Evolutionary conservation across 2,329 filamentous ascomycete species (phyloP).

Genomic region (Mycosphaerella sp.): DNA sequence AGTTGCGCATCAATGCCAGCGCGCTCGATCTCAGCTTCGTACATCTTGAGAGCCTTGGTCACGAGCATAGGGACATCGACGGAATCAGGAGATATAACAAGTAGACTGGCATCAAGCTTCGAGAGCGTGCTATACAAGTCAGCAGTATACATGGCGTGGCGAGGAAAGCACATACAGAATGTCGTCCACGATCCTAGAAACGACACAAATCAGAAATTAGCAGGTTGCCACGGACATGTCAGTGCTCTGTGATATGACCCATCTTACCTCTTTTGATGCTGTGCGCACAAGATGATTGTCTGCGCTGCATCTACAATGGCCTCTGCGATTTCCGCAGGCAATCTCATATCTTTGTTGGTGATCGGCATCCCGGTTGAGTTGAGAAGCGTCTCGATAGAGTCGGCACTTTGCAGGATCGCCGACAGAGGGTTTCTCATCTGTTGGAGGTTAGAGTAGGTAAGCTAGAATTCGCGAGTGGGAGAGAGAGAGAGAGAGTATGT

Average conservation of each 20-base stretch:
- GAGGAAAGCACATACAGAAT: conserved; percentile 27
- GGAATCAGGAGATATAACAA: conserved; percentile 38
- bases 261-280: conserved; percentile 39
- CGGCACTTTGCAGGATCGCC: conserved; percentile 38
- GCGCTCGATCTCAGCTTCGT: conserved; percentile 27
- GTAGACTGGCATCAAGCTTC: conserved; percentile 41
- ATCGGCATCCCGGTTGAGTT: conserved; percentile 14
- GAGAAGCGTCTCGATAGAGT: conserved; percentile 37
- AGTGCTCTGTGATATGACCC: no score
- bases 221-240: no score
- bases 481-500: conserved; percentile 36
- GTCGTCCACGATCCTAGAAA: conserved; percentile 40
- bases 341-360: conserved; percentile 25
- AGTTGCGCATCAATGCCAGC: conserved; percentile 26
- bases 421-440: conserved; percentile 39
- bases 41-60: conserved; percentile 32
- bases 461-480: no score
- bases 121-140: conserved; percentile 31
- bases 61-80: conserved; percentile 35
- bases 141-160: no score
- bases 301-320: conserved; percentile 30
- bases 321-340: conserved; percentile 16
- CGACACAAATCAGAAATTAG: no score
- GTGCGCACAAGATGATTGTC: conserved; percentile 42
- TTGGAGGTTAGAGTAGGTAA: no score